phyloP scores from a whole-genome alignment of 345 rosid species.

The Heritiera fomes region DNA sequence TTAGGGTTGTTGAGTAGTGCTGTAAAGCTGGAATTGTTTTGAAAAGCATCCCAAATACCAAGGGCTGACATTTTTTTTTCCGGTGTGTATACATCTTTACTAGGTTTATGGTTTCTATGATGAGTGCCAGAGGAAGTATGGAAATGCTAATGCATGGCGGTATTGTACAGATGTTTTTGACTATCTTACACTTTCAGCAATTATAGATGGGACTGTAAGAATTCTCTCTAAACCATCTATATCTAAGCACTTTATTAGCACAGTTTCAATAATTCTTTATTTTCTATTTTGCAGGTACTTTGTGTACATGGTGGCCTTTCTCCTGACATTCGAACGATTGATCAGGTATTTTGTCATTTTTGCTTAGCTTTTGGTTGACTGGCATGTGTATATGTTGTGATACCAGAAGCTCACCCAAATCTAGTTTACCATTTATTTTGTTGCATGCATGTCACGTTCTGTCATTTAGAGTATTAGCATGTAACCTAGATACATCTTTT shows the following conservation, averaged over 20 bases:
- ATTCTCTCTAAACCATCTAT: constrained; percentile 6
- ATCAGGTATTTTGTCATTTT: constrained; percentile 58
- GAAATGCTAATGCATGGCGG: constrained; percentile 99
- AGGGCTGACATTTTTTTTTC: constrained; percentile 12
- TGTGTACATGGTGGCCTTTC: constrained; percentile 99
- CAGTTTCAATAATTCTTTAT: not conserved
- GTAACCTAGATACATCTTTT: not conserved
- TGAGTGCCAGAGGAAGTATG: constrained; percentile 98
- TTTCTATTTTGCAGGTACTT: constrained; percentile 62
- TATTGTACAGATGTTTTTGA: constrained; percentile 98
- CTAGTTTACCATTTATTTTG: not conserved
- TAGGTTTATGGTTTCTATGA: constrained; percentile 99
- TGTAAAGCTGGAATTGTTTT: not conserved
- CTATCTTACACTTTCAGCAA: constrained; percentile 94
- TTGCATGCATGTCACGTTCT: not conserved
- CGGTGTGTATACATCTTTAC: not conserved
- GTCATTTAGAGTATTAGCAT: not conserved
- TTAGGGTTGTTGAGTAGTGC: not conserved
- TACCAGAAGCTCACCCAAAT: not conserved
- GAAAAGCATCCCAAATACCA: not conserved
- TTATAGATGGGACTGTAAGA: constrained; percentile 96
- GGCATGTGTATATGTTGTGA: not conserved
- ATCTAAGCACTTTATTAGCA: not conserved
- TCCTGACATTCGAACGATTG: constrained; percentile 90
- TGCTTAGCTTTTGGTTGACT: not conserved